phyloP scores from a whole-genome alignment of 768 basidiomycete species.

The Lactifluus hygrophoroides region DNA sequence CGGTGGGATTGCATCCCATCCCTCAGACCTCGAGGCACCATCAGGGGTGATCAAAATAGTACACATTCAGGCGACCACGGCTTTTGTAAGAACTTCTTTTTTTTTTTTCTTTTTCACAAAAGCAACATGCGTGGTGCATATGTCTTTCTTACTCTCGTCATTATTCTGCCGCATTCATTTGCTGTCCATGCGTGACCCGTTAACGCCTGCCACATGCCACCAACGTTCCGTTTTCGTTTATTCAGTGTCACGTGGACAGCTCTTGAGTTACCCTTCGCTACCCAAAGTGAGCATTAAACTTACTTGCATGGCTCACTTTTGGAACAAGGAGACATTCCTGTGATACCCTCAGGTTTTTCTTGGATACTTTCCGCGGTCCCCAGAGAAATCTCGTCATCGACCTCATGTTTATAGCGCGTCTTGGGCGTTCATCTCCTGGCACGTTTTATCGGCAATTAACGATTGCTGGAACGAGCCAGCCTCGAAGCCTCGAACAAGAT shows the following conservation, averaged over 20 bases:
- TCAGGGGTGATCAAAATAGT: constrained; percentile 19
- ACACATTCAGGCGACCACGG: constrained; percentile 13
- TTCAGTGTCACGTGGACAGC: neutral
- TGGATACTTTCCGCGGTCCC: neutral
- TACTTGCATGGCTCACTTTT: neutral
- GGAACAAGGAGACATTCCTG: neutral
- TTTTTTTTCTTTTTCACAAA: constrained; percentile 12
- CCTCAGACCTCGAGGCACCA: constrained; percentile 12
- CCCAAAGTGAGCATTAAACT: neutral
- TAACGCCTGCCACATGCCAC: neutral
- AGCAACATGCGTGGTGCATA: constrained; percentile 14
- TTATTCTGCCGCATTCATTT: neutral
- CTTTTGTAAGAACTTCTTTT: constrained; percentile 2
- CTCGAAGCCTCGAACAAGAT: neutral
- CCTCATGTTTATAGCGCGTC: constrained; percentile 16
- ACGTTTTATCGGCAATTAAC: constrained; percentile 15
- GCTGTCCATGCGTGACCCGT: neutral
- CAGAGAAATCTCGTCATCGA: constrained; percentile 10
- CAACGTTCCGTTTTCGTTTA: neutral
- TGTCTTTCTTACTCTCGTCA: constrained; percentile 7
- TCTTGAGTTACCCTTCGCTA: neutral
- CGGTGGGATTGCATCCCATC: constrained; percentile 2
- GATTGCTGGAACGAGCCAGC: constrained; percentile 9
- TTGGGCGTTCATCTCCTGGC: constrained; percentile 5
- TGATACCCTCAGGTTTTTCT: neutral